These are phyloP conservation scores for Quercus engelmannii DNA, from an alignment of 306 rosid genomes.

Conservation along the genomic window DNA sequence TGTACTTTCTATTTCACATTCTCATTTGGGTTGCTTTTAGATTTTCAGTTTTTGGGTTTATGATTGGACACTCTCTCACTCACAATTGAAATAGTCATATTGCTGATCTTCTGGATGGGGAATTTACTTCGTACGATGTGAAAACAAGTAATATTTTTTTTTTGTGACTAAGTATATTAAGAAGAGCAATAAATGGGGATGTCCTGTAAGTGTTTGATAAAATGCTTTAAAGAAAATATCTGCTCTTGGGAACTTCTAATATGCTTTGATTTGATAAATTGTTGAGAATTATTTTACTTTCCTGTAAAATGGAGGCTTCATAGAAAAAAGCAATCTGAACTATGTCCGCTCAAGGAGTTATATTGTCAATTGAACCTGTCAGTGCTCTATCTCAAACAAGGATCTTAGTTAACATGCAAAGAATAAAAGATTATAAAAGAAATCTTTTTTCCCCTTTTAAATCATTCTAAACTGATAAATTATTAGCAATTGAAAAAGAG, in stretches of 20 bases:
- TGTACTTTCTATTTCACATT: neutral
- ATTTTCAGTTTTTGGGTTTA: neutral
- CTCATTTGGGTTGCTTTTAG: neutral
- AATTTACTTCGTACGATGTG: neutral
- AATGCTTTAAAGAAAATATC: conserved; percentile 24
- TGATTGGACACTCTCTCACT: neutral
- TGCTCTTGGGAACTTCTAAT: neutral
- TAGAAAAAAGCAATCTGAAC: neutral
- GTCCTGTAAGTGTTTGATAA: conserved; percentile 42
- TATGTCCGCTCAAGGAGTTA: neutral
- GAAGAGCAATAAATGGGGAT: neutral
- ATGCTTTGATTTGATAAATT: neutral
- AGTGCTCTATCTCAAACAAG: no score
- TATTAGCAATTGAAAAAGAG: no score
- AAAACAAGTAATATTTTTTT: neutral
- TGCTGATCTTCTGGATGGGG: neutral
- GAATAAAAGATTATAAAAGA: no score
- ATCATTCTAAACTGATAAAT: no score
- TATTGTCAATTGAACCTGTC: neutral
- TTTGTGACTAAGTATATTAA: neutral
- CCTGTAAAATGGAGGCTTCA: neutral
- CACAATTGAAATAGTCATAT: neutral
- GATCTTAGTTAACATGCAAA: no score
- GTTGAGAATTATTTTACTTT: neutral
- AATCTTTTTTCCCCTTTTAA: no score